phyloP scores from a whole-genome alignment of 2,329 filamentous ascomycete species.

The Magnaporthales sp. region DNA sequence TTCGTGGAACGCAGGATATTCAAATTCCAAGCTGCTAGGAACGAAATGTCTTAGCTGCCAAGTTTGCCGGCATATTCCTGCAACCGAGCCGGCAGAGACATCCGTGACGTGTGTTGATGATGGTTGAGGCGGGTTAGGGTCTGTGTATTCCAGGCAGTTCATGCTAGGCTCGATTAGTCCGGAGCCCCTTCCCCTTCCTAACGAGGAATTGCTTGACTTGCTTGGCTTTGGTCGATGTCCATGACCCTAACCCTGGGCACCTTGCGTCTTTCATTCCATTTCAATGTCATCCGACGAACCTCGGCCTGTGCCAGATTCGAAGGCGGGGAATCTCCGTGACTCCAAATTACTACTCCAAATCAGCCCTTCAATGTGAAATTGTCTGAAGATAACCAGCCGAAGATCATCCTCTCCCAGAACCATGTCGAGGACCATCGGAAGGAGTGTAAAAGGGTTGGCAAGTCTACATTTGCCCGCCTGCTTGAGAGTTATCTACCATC shows the following conservation, averaged over 20 bases:
- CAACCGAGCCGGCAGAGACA: background rate
- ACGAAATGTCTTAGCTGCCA: background rate
- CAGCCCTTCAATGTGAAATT: background rate
- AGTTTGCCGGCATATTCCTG: background rate
- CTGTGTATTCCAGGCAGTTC: no score
- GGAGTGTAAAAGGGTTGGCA: background rate
- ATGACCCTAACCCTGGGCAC: background rate
- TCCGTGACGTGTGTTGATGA: background rate
- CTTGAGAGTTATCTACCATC: background rate
- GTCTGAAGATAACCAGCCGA: background rate
- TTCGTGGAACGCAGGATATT: background rate
- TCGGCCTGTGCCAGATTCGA: background rate
- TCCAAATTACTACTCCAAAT: background rate
- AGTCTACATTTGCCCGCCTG: background rate
- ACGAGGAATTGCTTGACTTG: no score
- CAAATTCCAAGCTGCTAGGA: background rate
- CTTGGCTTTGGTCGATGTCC: background rate
- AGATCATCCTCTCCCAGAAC: background rate
- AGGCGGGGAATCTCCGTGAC: background rate
- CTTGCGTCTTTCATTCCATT: background rate
- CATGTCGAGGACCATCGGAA: background rate
- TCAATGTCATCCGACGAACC: background rate
- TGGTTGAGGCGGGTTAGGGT: background rate
- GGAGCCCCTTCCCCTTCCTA: no score
- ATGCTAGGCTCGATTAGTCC: no score